phyloP scores from a whole-genome alignment of 1,284 basidiomycete genomes.

The Hypsizygus ulmarius region DNA sequence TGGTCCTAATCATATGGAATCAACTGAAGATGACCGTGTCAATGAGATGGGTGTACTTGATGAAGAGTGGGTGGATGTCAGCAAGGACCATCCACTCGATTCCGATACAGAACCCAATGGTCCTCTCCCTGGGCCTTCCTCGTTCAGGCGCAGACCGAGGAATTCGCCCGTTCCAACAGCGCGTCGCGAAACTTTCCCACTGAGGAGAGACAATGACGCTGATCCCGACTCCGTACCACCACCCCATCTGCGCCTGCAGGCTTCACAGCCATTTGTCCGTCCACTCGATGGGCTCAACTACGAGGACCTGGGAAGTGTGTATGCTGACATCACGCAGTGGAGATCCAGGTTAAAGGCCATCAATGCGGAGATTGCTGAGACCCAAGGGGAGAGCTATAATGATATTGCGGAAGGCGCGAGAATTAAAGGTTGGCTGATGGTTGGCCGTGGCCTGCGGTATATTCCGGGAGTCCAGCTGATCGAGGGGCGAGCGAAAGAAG shows the following conservation, averaged over 20 bases:
- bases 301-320: conserved; percentile 60
- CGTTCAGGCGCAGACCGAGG: conserved; percentile 32
- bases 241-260: conserved; percentile 66
- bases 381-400: conserved; percentile 62
- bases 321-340: conserved; percentile 65
- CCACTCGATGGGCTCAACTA: conserved; percentile 68
- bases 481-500: conserved; percentile 75
- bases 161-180: conserved; percentile 35
- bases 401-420: conserved; percentile 66
- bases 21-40: too few relatives aligned
- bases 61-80: conserved; percentile 55
- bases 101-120: conserved; percentile 38
- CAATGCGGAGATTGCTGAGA: conserved; percentile 64
- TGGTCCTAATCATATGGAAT: conserved; percentile 44
- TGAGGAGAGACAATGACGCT: conserved; percentile 37
- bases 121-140: conserved; percentile 32
- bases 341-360: conserved; percentile 67
- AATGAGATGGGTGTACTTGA: conserved; percentile 25
- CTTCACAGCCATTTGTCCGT: conserved; percentile 67
- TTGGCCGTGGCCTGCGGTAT: conserved; percentile 64
- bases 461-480: conserved; percentile 68
- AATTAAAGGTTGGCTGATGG: conserved; percentile 74
- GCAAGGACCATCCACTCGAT: conserved; percentile 33
- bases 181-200: conserved; percentile 63
- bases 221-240: conserved; percentile 44